These are phyloP conservation scores for Backusella circina DNA, from an alignment of 192 early-diverging fungal genomes.

Conservation along the genomic window DNA sequence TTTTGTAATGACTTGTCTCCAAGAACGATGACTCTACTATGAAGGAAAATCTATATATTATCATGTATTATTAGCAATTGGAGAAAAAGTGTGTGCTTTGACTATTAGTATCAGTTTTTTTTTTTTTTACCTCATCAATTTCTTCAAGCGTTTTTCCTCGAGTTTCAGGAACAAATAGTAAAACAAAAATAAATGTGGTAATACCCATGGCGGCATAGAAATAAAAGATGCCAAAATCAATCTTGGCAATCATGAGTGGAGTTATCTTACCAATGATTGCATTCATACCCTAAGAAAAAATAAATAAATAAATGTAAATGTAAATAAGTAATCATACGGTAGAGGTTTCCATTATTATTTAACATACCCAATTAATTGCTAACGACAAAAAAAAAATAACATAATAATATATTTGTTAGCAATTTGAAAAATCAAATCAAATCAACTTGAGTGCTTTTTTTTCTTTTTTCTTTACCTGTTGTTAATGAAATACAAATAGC, in stretches of 20 bases:
- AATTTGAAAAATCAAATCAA: too few species aligned
- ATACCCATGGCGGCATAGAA: neutral
- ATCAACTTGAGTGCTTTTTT: neutral
- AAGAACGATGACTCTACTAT: neutral
- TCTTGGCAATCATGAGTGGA: neutral
- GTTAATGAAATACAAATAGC: conserved; percentile 3
- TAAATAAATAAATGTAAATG: too few species aligned
- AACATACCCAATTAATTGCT: neutral
- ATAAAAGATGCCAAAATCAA: neutral
- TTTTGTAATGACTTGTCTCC: neutral
- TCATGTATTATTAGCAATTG: too few species aligned
- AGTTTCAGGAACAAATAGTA: conserved; percentile 6
- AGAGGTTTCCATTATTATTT: neutral
- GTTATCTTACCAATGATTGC: conserved; percentile 6
- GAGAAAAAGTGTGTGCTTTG: too few species aligned
- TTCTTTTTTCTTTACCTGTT: neutral
- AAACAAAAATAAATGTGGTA: too few species aligned
- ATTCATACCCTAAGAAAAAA: conserved; percentile 3
- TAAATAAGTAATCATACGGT: neutral
- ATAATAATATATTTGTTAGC: neutral
- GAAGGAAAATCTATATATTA: neutral
- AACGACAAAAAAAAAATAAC: neutral
- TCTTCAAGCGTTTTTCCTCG: neutral
- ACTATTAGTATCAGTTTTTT: too few species aligned
- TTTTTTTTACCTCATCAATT: conserved; percentile 4